Conservation (phyloP, 441 rosid species). For the Sinapis alba region DNA sequence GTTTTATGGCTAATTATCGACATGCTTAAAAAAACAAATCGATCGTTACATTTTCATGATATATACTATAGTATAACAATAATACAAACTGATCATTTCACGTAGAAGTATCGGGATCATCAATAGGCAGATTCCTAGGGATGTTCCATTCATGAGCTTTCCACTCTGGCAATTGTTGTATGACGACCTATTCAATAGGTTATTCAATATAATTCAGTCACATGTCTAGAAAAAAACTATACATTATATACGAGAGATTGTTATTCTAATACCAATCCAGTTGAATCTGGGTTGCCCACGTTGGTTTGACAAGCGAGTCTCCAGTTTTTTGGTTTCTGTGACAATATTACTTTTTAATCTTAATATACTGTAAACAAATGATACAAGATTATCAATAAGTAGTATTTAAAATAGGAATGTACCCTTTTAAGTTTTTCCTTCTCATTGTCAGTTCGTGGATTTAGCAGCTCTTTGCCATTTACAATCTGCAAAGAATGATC, state of each 20-base stretch:
- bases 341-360: neutral
- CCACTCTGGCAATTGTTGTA: constrained; percentile 95
- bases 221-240: neutral
- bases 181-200: constrained; percentile 55
- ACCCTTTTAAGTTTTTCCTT: constrained; percentile 75
- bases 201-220: neutral
- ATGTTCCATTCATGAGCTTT: constrained; percentile 87
- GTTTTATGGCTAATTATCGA: constrained; percentile 1
- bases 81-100: constrained; percentile 20
- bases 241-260: neutral
- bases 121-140: constrained; percentile 40
- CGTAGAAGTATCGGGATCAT: constrained; percentile 30
- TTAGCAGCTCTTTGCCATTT: constrained; percentile 79
- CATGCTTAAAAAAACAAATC: neutral
- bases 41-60: constrained; percentile 12
- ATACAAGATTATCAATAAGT: neutral
- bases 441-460: constrained; percentile 74
- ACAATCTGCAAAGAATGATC: constrained; percentile 20
- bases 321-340: constrained; percentile 83
- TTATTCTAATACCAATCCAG: constrained; percentile 56
- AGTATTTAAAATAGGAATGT: constrained; percentile 8
- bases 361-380: neutral
- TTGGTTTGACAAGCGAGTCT: constrained; percentile 89
- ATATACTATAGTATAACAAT: constrained; percentile 4
- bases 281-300: constrained; percentile 76